Conservation (phyloP, 768 basidiomycete genomes). For the Lactifluus subvellereus region DNA sequence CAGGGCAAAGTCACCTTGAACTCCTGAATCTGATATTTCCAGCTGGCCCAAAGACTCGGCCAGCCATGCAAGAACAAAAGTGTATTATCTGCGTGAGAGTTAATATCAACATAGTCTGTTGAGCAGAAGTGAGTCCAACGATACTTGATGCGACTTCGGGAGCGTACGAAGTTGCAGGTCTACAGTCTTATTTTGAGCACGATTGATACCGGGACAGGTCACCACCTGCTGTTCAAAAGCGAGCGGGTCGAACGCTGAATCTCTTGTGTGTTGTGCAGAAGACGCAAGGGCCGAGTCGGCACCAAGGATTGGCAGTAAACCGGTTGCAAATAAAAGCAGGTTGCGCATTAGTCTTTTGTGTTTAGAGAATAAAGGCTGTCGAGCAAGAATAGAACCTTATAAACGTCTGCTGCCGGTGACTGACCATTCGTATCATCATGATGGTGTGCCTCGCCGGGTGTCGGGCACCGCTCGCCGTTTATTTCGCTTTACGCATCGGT, state of each 20-base stretch:
- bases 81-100: constrained; percentile 44
- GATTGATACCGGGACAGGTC: constrained; percentile 18
- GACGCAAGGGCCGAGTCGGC: background rate
- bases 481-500: too few relatives aligned
- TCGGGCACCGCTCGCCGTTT: too few relatives aligned
- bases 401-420: background rate
- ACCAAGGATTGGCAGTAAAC: background rate
- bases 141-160: background rate
- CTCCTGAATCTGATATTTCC: constrained; percentile 64
- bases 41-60: constrained; percentile 72
- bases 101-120: constrained; percentile 51
- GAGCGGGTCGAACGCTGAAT: background rate
- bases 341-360: background rate
- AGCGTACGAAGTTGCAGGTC: constrained; percentile 18
- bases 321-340: background rate
- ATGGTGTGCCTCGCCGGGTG: too few relatives aligned
- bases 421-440: too few relatives aligned
- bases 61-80: constrained; percentile 73
- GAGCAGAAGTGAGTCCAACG: background rate
- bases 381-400: background rate
- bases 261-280: background rate
- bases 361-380: background rate
- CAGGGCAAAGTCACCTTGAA: constrained; percentile 42
- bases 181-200: constrained; percentile 11
- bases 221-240: constrained; percentile 7